Conservation (phyloP, 768 basidiomycete species). For the Jaapia argillacea region DNA sequence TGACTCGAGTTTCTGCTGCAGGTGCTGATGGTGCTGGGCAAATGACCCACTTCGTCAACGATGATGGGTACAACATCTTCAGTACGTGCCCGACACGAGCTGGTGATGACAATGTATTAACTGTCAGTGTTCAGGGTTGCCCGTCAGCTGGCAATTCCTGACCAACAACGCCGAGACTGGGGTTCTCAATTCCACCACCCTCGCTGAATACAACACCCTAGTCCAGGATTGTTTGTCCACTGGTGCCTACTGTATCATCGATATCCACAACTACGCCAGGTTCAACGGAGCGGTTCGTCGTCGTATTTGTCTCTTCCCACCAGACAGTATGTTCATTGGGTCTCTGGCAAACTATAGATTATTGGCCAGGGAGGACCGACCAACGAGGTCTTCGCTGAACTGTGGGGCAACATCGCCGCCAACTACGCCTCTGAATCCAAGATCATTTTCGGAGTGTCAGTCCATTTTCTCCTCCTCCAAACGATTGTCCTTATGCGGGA, state of each 20-base stretch:
- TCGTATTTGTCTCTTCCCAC: too few species aligned
- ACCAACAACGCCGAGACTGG: slow-evolving; percentile 36
- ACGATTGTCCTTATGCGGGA: slow-evolving; percentile 14
- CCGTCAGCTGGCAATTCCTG: slow-evolving; percentile 8
- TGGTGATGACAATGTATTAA: too few species aligned
- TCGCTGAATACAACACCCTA: slow-evolving; percentile 34
- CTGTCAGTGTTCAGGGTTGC: too few species aligned
- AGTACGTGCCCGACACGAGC: too few species aligned
- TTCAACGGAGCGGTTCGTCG: slow-evolving; percentile 42
- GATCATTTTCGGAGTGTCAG: slow-evolving; percentile 18
- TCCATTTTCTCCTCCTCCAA: slow-evolving; percentile 20
- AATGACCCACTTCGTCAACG: background rate
- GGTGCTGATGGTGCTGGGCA: background rate
- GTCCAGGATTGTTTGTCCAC: slow-evolving; percentile 36
- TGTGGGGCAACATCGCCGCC: slow-evolving; percentile 30
- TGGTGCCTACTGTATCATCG: slow-evolving; percentile 38
- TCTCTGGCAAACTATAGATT: too few species aligned
- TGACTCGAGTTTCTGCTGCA: too few species aligned
- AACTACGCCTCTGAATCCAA: slow-evolving; percentile 24
- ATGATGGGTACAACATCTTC: background rate
- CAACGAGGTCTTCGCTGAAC: slow-evolving; percentile 26
- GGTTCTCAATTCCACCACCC: slow-evolving; percentile 32
- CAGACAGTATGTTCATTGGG: too few species aligned
- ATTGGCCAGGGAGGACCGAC: slow-evolving; percentile 32
- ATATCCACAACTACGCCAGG: slow-evolving; percentile 51